phyloP scores from a whole-genome alignment of 768 basidiomycete genomes.

The Pulveroboletus sp. region DNA sequence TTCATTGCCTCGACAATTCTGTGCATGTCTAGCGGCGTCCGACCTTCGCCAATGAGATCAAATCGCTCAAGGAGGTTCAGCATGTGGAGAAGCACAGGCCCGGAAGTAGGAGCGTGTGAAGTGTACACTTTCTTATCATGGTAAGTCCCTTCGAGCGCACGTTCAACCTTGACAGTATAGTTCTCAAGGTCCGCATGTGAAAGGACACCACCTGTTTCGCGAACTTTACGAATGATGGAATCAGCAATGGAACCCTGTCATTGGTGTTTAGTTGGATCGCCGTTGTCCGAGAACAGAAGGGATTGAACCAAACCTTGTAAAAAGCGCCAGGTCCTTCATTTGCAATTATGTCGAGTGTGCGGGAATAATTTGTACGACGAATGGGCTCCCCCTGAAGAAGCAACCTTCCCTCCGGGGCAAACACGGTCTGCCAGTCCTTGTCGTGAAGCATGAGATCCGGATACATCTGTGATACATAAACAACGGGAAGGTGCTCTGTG shows the following conservation, averaged over 20 bases:
- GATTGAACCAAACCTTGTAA: conserved; percentile 53
- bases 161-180: conserved; percentile 65
- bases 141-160: conserved; percentile 76
- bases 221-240: conserved; percentile 67
- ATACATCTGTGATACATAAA: conserved; percentile 34
- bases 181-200: conserved; percentile 65
- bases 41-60: conserved; percentile 42
- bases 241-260: conserved; percentile 76
- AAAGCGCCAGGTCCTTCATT: conserved; percentile 74
- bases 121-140: conserved; percentile 78
- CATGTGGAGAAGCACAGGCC: conserved; percentile 88
- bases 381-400: conserved; percentile 74
- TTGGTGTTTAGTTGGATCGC: conserved; percentile 12
- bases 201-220: conserved; percentile 72
- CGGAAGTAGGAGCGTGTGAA: conserved; percentile 78
- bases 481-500: not conserved
- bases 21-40: conserved; percentile 66
- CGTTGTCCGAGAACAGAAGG: conserved; percentile 4
- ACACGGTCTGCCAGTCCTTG: conserved; percentile 77
- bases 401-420: conserved; percentile 71
- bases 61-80: conserved; percentile 88
- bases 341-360: conserved; percentile 71
- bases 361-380: conserved; percentile 66
- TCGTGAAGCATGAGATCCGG: conserved; percentile 55
- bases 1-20: conserved; percentile 82